Conservation (phyloP, 805 yeast genomes). For the Yarrowia sp. region DNA sequence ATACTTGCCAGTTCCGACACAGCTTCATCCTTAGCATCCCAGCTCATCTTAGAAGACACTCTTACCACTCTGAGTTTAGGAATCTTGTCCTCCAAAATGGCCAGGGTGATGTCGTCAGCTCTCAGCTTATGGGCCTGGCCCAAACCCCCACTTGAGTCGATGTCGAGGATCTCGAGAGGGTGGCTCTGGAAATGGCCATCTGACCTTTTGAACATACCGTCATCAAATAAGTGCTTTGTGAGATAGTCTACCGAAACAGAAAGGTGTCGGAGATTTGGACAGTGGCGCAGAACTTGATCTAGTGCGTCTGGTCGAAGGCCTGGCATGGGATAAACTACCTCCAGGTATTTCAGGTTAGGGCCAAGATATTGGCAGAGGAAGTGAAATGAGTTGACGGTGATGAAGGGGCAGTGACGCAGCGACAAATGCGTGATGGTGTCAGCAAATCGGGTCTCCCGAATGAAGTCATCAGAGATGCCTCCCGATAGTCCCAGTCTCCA, state of each 20-base stretch:
- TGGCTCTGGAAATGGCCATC: conserved; percentile 34
- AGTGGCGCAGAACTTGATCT: conserved; percentile 67
- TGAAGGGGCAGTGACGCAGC: conserved; percentile 81
- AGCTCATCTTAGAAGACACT: conserved; percentile 75
- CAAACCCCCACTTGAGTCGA: conserved; percentile 77
- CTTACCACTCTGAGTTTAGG: conserved; percentile 63
- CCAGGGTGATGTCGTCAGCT: conserved; percentile 85
- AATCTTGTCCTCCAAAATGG: conserved; percentile 71
- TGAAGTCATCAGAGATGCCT: conserved; percentile 79
- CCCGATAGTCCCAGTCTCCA: conserved; percentile 77
- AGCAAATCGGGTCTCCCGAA: conserved; percentile 70
- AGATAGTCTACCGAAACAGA: conserved; percentile 79
- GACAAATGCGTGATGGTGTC: conserved; percentile 64
- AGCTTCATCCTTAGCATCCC: conserved; percentile 59
- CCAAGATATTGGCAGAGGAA: conserved; percentile 64
- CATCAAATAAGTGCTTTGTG: conserved; percentile 42
- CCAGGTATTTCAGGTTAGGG: conserved; percentile 54
- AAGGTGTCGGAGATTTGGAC: conserved; percentile 65
- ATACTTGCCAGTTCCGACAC: conserved; percentile 62
- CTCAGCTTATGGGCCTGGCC: conserved; percentile 81
- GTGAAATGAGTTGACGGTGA: conserved; percentile 63
- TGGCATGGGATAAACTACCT: conserved; percentile 87
- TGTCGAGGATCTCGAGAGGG: conserved; percentile 59
- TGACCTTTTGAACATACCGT: conserved; percentile 34
- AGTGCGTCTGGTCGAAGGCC: conserved; percentile 63